Base-by-base conservation (phyloP, 139 green algal species). In the Zygnema circumcarinatum region DNA sequence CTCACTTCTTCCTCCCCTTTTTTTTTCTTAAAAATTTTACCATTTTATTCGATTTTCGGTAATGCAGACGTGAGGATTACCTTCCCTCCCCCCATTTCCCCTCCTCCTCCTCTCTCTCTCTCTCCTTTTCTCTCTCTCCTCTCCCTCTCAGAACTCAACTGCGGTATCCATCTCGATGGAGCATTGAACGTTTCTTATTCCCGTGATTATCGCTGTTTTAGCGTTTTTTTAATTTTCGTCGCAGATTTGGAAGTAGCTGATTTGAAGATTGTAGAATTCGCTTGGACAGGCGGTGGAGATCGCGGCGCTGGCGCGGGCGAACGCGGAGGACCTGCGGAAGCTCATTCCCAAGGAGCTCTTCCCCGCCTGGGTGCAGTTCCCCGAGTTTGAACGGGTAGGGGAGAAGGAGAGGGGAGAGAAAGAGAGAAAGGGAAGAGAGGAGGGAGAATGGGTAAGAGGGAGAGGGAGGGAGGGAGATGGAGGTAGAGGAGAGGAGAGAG, bases 371-470 rank as follows among this genome's bases (percentile, higher is more conserved):
- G 82, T 88, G 36, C 68, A 81, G 29, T 88, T 88, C 29, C 82
- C 82, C 1, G 82, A 88, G n/a, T 83, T 83, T 36, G 82, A 88
- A 56, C 62, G 68, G 22, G 82, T 88, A 83, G n/a, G 20, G 79
- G 36, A 79, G 21, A 33, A 11, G 0, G 35, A 11, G 68, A 42
- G 0, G 38, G 16, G 68, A 0, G n/a, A n/a, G n/a, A n/a, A n/a
- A n/a, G n/a, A n/a, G n/a, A n/a, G n/a, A n/a, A n/a, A n/a, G n/a
- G n/a, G n/a, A n/a, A n/a, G n/a, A n/a, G n/a, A n/a, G n/a, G n/a
- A n/a, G n/a, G n/a, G n/a, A n/a, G n/a, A n/a, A n/a, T n/a, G n/a
- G n/a, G n/a, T n/a, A n/a, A n/a, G n/a, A n/a, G n/a, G n/a, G n/a
- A n/a, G n/a, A n/a, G n/a, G n/a, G n/a, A n/a, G n/a, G n/a, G n/a